These are phyloP conservation scores for Crithidia thermophila DNA, from an alignment of 208 protist genomes.

Conservation along the genomic window DNA sequence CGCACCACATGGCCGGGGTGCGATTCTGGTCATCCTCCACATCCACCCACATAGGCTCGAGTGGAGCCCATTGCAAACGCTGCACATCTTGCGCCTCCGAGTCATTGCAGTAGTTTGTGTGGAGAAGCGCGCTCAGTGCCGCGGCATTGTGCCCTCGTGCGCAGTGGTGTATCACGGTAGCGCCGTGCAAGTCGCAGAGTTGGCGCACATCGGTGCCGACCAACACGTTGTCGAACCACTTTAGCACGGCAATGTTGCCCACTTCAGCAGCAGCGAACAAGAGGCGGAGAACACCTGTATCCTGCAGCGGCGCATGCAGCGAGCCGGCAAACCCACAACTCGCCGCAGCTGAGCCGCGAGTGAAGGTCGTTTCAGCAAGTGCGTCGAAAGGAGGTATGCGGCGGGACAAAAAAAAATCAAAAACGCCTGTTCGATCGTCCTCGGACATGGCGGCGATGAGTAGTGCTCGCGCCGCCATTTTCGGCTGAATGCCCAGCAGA, in stretches of 20 bases:
- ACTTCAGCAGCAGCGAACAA: conserved; percentile 51
- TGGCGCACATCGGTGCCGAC: conserved; percentile 25
- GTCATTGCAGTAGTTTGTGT: background rate
- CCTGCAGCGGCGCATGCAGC: background rate
- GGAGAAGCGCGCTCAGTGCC: conserved; percentile 41
- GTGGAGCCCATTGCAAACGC: conserved; percentile 2
- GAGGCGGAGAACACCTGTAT: conserved; percentile 16
- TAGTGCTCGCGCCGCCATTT: conserved; percentile 8
- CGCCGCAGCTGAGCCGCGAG: background rate
- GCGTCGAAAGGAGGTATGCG: conserved; percentile 7
- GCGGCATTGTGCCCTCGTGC: conserved; percentile 34
- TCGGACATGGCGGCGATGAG: conserved; percentile 18
- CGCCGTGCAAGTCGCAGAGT: conserved; percentile 30
- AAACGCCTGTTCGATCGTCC: conserved; percentile 27
- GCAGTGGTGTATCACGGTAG: conserved; percentile 61
- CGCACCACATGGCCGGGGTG: conserved; percentile 59
- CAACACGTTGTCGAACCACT: conserved; percentile 37
- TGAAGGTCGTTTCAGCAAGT: background rate
- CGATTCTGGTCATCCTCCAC: conserved; percentile 53
- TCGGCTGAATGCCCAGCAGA: background rate
- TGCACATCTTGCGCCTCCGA: background rate
- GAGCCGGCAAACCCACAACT: background rate
- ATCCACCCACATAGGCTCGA: conserved; percentile 24
- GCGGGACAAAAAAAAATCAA: conserved; percentile 40
- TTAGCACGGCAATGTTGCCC: conserved; percentile 36